phyloP scores from a whole-genome alignment of 129 eudicot genomes.

The Glebionis coronaria region DNA sequence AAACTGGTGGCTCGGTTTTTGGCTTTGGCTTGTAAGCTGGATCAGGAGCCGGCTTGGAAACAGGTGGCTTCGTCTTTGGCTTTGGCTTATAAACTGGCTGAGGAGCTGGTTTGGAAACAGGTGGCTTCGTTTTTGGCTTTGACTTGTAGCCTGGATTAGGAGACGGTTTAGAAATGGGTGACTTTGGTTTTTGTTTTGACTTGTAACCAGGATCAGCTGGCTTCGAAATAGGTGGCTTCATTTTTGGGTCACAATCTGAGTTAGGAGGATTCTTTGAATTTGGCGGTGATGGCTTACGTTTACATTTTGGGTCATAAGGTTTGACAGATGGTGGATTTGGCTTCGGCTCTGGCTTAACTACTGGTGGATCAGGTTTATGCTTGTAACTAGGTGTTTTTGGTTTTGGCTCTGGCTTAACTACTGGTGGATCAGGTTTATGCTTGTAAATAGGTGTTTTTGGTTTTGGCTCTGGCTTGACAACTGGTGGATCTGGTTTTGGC shows the following conservation, averaged over 20 bases:
- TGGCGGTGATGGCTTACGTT: background rate
- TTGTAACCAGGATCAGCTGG: background rate
- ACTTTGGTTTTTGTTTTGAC: constrained; percentile 12
- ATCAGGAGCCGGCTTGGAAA: background rate
- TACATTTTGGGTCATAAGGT: background rate
- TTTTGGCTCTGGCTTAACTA: constrained; percentile 11
- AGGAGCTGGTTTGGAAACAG: constrained; percentile 1
- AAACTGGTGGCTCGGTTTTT: background rate
- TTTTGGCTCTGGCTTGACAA: constrained; percentile 21
- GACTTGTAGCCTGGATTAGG: constrained; percentile 9
- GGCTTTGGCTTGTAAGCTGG: no score
- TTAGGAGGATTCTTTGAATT: background rate
- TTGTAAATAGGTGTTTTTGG: background rate
- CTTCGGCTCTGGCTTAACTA: constrained; percentile 12
- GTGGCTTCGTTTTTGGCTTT: constrained; percentile 2
- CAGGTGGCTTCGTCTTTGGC: constrained; percentile 1
- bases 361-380: constrained; percentile 30
- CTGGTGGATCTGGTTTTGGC: constrained; percentile 32
- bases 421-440: background rate
- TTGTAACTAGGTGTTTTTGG: constrained; percentile 32
- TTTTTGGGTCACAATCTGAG: background rate
- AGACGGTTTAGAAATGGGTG: constrained; percentile 10
- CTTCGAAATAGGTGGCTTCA: constrained; percentile 4
- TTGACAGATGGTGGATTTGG: constrained; percentile 12
- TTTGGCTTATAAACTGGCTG: background rate